phyloP scores from a whole-genome alignment of 2,329 filamentous ascomycete genomes.

The Scolecobasidium constrictum region DNA sequence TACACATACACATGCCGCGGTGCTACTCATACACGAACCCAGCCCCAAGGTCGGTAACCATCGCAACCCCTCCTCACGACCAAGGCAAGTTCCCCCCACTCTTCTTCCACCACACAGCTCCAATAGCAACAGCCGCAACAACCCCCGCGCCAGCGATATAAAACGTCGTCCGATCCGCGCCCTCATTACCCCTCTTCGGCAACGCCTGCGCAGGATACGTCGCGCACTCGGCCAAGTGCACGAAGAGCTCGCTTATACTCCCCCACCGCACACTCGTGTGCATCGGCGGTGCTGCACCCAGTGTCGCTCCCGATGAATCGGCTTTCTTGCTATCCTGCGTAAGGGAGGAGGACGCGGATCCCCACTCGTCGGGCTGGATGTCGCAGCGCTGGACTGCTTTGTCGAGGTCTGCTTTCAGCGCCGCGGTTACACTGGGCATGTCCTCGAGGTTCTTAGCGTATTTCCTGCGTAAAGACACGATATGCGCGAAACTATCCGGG shows the following conservation, averaged over 20 bases:
- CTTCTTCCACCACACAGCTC: slow-evolving; percentile 49
- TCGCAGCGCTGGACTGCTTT: slow-evolving; percentile 94
- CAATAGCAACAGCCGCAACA: slow-evolving; percentile 46
- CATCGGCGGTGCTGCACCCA: slow-evolving; percentile 83
- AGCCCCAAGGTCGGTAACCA: no score
- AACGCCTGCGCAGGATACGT: slow-evolving; percentile 83
- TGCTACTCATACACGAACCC: no score
- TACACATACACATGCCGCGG: no score
- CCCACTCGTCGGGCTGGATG: slow-evolving; percentile 83
- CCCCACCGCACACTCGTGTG: slow-evolving; percentile 94
- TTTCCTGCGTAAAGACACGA: slow-evolving; percentile 67
- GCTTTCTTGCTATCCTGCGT: no score
- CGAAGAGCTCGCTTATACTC: slow-evolving; percentile 89
- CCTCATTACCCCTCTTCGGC: slow-evolving; percentile 79
- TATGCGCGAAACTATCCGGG: slow-evolving; percentile 88
- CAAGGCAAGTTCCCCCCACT: slow-evolving; percentile 2
- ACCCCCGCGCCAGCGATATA: slow-evolving; percentile 75
- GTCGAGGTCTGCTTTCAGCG: slow-evolving; percentile 88
- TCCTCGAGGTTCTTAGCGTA: slow-evolving; percentile 69
- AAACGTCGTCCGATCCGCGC: slow-evolving; percentile 70
- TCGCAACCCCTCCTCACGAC: no score
- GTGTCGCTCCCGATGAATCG: slow-evolving; percentile 59
- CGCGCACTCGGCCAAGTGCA: slow-evolving; percentile 79
- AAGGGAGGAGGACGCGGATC: no score
- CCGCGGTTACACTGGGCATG: slow-evolving; percentile 85